Base-by-base conservation (phyloP, 306 rosid species). In the Oxytropis ochrocephala region DNA sequence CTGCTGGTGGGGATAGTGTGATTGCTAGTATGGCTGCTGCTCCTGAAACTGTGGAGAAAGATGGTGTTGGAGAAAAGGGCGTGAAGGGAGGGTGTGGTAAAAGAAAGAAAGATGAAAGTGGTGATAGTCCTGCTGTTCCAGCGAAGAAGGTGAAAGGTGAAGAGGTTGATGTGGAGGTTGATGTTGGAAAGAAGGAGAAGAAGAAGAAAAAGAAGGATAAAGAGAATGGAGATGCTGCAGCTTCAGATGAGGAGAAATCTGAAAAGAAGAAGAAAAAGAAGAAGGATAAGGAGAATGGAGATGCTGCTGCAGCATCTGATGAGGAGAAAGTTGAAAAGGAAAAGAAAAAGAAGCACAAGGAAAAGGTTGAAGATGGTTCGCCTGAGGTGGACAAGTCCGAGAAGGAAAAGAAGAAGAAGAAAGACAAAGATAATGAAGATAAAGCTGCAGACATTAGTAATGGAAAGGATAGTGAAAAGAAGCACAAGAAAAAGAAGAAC, bases 1-100 rank as follows among this genome's bases (percentile, higher is more conserved):
- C 96, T 0, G 14, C 89, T 2, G 93, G 96, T 29, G 91, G 82
- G 13, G 96, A 91, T 77, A 69, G 80, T 8, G 5, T 83, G 46
- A 59, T 91, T 70, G 97, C 96, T 0, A 57, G 90, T 11, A 68
- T 77, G 70, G 87, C 91, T 0, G 95, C 89, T 35, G 76, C 85
- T 2, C 38, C 83, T 8, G 90, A 33, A 74, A 66, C 86, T n/a
- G 38, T 5, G 0, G 38, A 14, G 44, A 29, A 48, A n/a, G 72
- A 35, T 7, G 33, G 4, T 32, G 43, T 6, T 32, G 39, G 8
- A 8, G 32, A 18, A 51, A 32, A 51, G 32, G 13, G 32, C 32
- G 53, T 70, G 67, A 59, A 63, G 41, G 81, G 72, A 7, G 90
- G 83, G 46, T 67, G 21, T n/a, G n/a, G n/a, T 1, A 90, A 90